Evolutionary conservation across 2,329 filamentous ascomycete genomes (phyloP).

Genomic region (Cladosporium sp.): DNA sequence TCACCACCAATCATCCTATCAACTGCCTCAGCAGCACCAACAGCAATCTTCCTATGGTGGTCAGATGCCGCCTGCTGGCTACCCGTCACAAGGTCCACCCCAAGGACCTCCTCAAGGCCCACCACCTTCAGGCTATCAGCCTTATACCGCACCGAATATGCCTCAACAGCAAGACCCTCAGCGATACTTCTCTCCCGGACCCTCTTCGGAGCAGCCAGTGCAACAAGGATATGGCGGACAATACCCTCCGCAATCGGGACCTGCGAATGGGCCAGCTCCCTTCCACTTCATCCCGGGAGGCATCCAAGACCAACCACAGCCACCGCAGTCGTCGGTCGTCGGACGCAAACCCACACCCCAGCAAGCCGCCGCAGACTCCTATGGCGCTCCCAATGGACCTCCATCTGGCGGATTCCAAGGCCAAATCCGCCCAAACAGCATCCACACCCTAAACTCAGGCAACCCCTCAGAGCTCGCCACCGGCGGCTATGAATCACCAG

Average conservation of each 20-base stretch:
- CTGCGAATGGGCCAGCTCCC: conserved; percentile 25
- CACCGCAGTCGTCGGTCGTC: conserved; percentile 18
- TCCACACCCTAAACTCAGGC: conserved; percentile 35
- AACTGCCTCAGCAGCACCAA: conserved; percentile 16
- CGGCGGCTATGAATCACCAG: conserved; percentile 43
- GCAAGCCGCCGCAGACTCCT: conserved; percentile 14
- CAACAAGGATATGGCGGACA: conserved; percentile 17
- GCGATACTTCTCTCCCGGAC: conserved; percentile 36
- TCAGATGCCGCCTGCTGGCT: conserved; percentile 20
- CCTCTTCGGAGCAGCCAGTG: conserved; percentile 23
- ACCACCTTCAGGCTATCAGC: conserved; percentile 15
- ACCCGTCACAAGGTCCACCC: conserved; percentile 29
- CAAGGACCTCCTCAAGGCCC: conserved; percentile 27
- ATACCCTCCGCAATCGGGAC: conserved; percentile 10
- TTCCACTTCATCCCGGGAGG: conserved; percentile 36
- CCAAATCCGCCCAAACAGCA: conserved; percentile 37
- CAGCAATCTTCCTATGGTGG: conserved; percentile 25
- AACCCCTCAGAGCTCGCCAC: conserved; percentile 47
- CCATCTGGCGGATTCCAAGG: conserved; percentile 32
- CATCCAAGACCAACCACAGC: conserved; percentile 22
- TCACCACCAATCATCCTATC: conserved; percentile 12
- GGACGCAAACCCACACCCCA: conserved; percentile 27
- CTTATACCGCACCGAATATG: conserved; percentile 20
- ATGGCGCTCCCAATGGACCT: conserved; percentile 16
- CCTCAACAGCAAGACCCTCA: conserved; percentile 31